A percentile compares a stretch with the other conserved stretches of the same genome.
Evolutionary conservation across 2,329 filamentous ascomycete species (phyloP).

Genomic region (Colletotrichum sp.): DNA sequence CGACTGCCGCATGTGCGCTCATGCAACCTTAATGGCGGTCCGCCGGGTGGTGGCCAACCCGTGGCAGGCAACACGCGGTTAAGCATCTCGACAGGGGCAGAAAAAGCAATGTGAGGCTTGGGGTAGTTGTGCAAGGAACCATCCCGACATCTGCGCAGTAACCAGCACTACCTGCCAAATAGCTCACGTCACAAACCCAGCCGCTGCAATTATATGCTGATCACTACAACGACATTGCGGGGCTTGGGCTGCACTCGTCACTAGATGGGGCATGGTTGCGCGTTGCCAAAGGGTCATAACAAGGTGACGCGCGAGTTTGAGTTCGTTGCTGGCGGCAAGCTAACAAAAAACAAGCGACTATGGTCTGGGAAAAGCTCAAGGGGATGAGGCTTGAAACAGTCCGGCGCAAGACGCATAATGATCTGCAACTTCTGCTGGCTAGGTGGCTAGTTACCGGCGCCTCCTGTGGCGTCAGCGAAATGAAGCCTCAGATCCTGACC

Average conservation of each 20-base stretch:
- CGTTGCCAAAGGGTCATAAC: background rate
- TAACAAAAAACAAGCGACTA: background rate
- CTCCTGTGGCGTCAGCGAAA: background rate
- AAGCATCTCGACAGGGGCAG: background rate
- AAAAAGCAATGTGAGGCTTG: slow-evolving; percentile 9
- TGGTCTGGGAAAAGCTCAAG: background rate
- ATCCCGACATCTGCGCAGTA: background rate
- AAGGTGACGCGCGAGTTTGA: background rate
- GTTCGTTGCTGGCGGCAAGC: background rate
- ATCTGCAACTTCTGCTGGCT: background rate
- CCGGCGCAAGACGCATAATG: background rate
- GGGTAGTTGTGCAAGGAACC: background rate
- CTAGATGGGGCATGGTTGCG: background rate
- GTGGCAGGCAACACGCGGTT: background rate
- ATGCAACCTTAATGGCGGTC: slow-evolving; percentile 14
- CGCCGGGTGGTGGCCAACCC: background rate
- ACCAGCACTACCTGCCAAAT: background rate
- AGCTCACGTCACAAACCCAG: background rate
- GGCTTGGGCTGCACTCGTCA: background rate
- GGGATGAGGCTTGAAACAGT: background rate
- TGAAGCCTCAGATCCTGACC: background rate
- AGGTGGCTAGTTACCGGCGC: background rate
- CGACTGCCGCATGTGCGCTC: background rate
- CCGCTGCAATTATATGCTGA: background rate
- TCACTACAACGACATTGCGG: background rate